phyloP scores from a whole-genome alignment of 2,329 filamentous ascomycete genomes.

The Myotisia sp. region DNA sequence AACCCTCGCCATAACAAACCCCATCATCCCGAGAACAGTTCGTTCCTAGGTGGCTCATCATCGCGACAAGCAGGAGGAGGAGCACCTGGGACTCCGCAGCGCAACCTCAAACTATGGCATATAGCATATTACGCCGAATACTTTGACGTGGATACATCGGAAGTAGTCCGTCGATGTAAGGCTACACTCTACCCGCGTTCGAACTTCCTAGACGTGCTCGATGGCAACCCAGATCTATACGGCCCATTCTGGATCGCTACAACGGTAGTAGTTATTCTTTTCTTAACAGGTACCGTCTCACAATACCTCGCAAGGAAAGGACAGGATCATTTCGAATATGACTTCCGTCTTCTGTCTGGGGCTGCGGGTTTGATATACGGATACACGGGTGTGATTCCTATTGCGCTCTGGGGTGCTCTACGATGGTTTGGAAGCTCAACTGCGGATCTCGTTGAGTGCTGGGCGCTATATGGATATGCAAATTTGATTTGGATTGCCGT shows the following conservation, averaged over 20 bases:
- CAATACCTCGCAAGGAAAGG: constrained; percentile 63
- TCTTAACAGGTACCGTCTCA: constrained; percentile 87
- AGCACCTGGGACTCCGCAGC: constrained; percentile 29
- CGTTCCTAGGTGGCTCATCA: constrained; percentile 34
- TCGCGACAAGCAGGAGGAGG: constrained; percentile 29
- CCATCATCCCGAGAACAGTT: constrained; percentile 35
- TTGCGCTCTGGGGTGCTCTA: constrained; percentile 72
- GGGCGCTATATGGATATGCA: constrained; percentile 87
- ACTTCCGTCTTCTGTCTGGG: constrained; percentile 76
- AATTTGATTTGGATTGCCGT: constrained; percentile 97
- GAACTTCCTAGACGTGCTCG: constrained; percentile 93
- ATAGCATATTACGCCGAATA: constrained; percentile 92
- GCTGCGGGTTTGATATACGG: constrained; percentile 90
- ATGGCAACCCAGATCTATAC: constrained; percentile 93
- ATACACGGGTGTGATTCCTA: constrained; percentile 76
- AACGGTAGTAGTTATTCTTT: constrained; percentile 88
- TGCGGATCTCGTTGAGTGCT: constrained; percentile 87
- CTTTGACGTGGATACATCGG: constrained; percentile 93
- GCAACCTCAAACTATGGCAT: constrained; percentile 84
- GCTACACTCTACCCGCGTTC: constrained; percentile 78
- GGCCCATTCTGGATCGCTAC: constrained; percentile 98
- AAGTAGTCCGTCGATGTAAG: constrained; percentile 74
- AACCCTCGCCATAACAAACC: constrained; percentile 37
- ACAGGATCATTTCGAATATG: constrained; percentile 66
- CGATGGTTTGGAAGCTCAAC: constrained; percentile 87